Evolutionary conservation across 768 basidiomycete genomes (phyloP).

Genomic region (Lyophyllum shimeji): DNA sequence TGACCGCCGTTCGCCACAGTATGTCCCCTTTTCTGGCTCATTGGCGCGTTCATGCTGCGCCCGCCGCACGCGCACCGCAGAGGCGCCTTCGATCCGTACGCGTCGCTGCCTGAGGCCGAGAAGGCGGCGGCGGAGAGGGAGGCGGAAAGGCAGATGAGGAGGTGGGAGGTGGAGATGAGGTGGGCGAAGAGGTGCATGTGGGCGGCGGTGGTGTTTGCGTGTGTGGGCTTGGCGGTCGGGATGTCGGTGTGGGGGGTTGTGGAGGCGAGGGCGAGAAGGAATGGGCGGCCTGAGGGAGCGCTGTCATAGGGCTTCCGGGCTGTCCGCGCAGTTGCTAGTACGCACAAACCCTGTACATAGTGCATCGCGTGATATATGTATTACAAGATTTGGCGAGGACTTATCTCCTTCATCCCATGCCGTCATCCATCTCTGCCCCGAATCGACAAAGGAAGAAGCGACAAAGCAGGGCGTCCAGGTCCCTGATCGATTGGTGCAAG

Average conservation of each 20-base stretch:
- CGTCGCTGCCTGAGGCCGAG: constrained; percentile 2
- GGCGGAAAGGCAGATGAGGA: constrained; percentile 8
- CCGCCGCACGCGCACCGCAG: constrained; percentile 6
- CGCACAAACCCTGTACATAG: neutral
- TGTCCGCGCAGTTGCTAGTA: too few species aligned
- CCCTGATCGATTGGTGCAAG: neutral
- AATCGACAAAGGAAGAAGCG: neutral
- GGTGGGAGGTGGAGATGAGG: constrained; percentile 13
- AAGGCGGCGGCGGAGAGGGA: constrained; percentile 7
- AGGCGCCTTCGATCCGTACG: constrained; percentile 8
- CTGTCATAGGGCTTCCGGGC: neutral
- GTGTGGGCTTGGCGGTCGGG: constrained; percentile 12
- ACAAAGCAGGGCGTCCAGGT: neutral
- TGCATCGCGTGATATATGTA: too few species aligned
- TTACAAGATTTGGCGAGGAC: too few species aligned
- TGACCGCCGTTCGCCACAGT: constrained; percentile 1
- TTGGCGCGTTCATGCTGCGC: constrained; percentile 14
- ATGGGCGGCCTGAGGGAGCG: neutral
- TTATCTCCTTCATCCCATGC: neutral
- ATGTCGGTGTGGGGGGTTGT: constrained; percentile 12
- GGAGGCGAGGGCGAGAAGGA: neutral
- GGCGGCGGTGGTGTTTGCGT: constrained; percentile 13
- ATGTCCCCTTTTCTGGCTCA: constrained; percentile 15
- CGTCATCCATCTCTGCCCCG: neutral
- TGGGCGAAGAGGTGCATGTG: constrained; percentile 19